Evolutionary conservation across 129 eudicot genomes (phyloP).

Genomic region (Heracleum sosnowskyi): DNA sequence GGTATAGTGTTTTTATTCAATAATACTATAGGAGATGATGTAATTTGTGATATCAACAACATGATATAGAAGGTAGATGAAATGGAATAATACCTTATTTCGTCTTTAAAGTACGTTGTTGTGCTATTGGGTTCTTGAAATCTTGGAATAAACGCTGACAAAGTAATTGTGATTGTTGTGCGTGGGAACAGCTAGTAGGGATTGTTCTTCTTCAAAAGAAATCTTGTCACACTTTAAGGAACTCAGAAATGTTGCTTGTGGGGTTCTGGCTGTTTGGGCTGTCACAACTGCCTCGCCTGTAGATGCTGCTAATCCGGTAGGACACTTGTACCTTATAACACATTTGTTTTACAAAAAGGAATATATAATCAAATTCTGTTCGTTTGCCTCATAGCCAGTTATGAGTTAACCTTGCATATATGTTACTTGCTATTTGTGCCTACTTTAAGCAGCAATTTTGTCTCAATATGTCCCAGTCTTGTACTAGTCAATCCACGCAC

Average conservation of each 20-base stretch:
- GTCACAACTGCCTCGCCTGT: slow-evolving; percentile 76
- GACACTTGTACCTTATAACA: neutral
- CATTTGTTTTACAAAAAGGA: neutral
- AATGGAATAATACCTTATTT: neutral
- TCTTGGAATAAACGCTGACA: neutral
- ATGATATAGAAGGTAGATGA: neutral
- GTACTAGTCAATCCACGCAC: neutral
- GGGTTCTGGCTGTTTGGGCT: slow-evolving; percentile 86
- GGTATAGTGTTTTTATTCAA: neutral
- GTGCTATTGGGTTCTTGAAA: neutral
- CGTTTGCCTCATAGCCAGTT: neutral
- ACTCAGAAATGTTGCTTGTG: slow-evolving; percentile 64
- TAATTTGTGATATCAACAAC: neutral
- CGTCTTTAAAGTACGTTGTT: neutral
- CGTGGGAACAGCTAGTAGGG: slow-evolving; percentile 36
- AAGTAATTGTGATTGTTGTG: slow-evolving; percentile 1
- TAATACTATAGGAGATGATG: neutral
- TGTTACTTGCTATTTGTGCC: neutral
- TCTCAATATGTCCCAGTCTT: neutral
- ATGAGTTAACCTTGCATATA: neutral
- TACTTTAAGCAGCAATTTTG: neutral
- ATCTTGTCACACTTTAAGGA: slow-evolving; percentile 44
- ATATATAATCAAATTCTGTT: neutral
- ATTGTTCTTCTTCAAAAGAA: slow-evolving; percentile 29
- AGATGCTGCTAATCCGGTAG: slow-evolving; percentile 81